Percentiles rank a stretch among this genome's conserved stretches.
These are phyloP conservation scores for Lolium perenne DNA, from an alignment of 176 grass and related monocot species.

Conservation along the genomic window DNA sequence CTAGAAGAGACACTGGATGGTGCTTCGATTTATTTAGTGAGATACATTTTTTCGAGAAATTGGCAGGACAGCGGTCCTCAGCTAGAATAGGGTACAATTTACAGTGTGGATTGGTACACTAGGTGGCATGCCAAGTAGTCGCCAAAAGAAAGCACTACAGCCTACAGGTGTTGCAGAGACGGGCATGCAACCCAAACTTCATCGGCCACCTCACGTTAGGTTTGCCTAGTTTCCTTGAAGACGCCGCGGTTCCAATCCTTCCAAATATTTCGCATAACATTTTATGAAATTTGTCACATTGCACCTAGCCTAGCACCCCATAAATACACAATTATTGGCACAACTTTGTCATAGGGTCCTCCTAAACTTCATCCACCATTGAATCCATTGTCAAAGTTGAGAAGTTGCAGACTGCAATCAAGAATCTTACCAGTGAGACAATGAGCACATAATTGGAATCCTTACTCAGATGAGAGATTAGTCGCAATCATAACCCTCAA, in stretches of 20 bases:
- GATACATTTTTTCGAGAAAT: not conserved
- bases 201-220: not conserved
- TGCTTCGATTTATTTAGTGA: not conserved
- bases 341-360: not conserved
- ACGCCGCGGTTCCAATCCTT: not conserved
- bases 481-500: not conserved
- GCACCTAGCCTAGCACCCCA: not conserved
- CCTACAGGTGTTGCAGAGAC: not conserved
- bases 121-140: not conserved
- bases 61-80: not conserved
- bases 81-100: not conserved
- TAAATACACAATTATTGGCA: slow-evolving; percentile 1
- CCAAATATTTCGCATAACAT: not conserved
- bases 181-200: not conserved
- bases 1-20: not conserved
- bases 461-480: slow-evolving; percentile 18
- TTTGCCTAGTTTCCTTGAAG: not conserved
- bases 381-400: not conserved
- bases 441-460: not conserved
- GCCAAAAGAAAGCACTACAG: not conserved
- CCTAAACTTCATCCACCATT: not conserved
- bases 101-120: not conserved
- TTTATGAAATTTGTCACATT: not conserved
- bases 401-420: slow-evolving; percentile 9
- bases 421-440: not conserved